Percentiles rank a stretch among this genome's conserved stretches.
phyloP scores from a whole-genome alignment of 140 eudicot species.

The Oenanthe javanica region DNA sequence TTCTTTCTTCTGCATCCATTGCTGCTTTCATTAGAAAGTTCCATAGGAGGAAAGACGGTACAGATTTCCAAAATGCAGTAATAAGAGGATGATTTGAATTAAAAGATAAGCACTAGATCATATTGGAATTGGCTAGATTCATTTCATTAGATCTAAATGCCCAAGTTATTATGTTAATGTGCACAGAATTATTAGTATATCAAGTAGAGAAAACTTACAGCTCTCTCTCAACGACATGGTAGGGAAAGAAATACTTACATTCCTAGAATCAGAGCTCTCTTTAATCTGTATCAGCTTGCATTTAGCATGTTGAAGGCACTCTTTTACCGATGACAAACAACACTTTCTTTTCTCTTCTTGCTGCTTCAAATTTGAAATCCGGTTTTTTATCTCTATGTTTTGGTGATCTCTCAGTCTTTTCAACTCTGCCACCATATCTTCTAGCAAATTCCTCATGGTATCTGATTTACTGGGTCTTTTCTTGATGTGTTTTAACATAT shows the following conservation, averaged over 20 bases:
- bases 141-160: neutral
- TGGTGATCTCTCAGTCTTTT: conserved; percentile 20
- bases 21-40: neutral
- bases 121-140: neutral
- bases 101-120: neutral
- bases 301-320: conserved; percentile 10
- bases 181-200: neutral
- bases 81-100: neutral
- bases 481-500: conserved; percentile 21
- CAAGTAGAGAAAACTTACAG: neutral
- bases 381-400: conserved; percentile 5
- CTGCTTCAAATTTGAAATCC: conserved; percentile 12
- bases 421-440: conserved; percentile 18
- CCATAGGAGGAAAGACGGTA: neutral
- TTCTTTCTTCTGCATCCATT: conserved; percentile 4
- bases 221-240: neutral
- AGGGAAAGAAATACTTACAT: conserved; percentile 8
- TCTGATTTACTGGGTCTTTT: conserved; percentile 9
- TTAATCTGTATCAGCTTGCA: conserved; percentile 12
- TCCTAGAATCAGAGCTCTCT: neutral
- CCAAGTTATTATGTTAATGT: neutral
- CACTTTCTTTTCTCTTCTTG: conserved; percentile 11
- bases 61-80: neutral
- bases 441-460: conserved; percentile 18
- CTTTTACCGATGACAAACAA: conserved; percentile 6